Evolutionary conservation across 169 alveolate genomes (phyloP), one percentile per base, ranked within the genome.

Genomic region (Theileria parva): DNA sequence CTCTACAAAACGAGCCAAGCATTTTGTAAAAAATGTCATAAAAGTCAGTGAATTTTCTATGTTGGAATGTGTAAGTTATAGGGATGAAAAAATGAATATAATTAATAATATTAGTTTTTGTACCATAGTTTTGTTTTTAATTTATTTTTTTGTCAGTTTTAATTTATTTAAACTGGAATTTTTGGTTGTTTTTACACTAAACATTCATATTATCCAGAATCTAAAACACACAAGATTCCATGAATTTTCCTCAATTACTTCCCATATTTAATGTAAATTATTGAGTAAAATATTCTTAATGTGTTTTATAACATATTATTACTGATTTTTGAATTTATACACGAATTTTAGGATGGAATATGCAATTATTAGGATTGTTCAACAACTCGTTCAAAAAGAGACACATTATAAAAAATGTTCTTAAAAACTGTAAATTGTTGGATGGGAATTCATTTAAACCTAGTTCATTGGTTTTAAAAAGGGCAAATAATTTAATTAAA

Each of bases 1-100:
- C 71, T 63, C 32, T 63, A 63, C 53, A 15, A 73, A 25, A 37
- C 13, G 4, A 3, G 19, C 4, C 61, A n/a, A 30, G 25, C 30
- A 61, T 44, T 73, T 51, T 73, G 19, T 39, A 9, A 12, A 67
- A 28, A 67, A 37, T 11, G 75, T 37, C 74, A 28, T 37, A 67
- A 28, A 32, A 32, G 32, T 67, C 59, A 37, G 34, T 25, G 75
- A 67, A 28, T 28, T 12, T 67, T 32, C 17, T 13, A 28, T 60
- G 48, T 30, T 32, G 53, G 53, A 57, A 57, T 57, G 66, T 57
- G 66, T 57, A 57, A 44, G 66, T 57, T 57, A 25, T 57, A 57
- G 66, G 66, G 66, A 0, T n/a, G 32, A 57, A 21, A 19, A 6
- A 32, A 9, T 25, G n/a, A 17, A 21, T 57, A 21, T 21, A 21